Evolutionary conservation across 2,329 filamentous ascomycete genomes (phyloP), one percentile per base, ranked within the genome.

Genomic region (Acrodontium crateriforme): DNA sequence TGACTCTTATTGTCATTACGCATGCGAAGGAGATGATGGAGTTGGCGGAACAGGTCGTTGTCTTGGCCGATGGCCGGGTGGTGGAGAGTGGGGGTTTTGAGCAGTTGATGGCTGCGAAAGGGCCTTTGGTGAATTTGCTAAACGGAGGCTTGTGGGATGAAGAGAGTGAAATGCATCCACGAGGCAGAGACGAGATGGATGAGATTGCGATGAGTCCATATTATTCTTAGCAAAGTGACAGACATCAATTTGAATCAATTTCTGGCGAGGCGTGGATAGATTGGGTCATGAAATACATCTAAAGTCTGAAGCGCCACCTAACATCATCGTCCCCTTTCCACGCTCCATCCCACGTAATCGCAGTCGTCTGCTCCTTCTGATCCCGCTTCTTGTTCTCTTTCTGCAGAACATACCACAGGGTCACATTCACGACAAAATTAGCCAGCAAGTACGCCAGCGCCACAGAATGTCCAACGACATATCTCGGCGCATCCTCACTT

Each of bases 1-100:
- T 82, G 51, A 78, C 78, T 0, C 71, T 92, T 0, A 62, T 94
- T 10, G 66, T 91, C 14, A 76, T 92, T 20, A 93, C 84, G 26
- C 87, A 94, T 54, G 71, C 67, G 31, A 63, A 61, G 36, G 77
- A 87, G 46, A 91, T 93, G 82, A 94, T 95, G 80, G 65, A 67
- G 32, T 69, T 81, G 33, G 79, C 78, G 1, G 74, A 83, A 47
- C 63, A 69, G 24, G 60, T 94, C 6, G 61, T 87, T 1, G 71
- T 94, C 36, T 41, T 76, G 34, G 63, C 91, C 16, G 68, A 79
- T n/a, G 68, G 73, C 0, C 65, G 69, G 3, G 60, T 69, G 2
- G 69, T 81, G 5, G 77, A 87, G 47, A 55, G 65, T 30, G 85
- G 85, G 0, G 44, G 52, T 1, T 93, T 76, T 52, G 55, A 65